These are phyloP conservation scores for Yamadazyma friedrichii DNA, from an alignment of 1,139 yeast species.

Conservation along the genomic window DNA sequence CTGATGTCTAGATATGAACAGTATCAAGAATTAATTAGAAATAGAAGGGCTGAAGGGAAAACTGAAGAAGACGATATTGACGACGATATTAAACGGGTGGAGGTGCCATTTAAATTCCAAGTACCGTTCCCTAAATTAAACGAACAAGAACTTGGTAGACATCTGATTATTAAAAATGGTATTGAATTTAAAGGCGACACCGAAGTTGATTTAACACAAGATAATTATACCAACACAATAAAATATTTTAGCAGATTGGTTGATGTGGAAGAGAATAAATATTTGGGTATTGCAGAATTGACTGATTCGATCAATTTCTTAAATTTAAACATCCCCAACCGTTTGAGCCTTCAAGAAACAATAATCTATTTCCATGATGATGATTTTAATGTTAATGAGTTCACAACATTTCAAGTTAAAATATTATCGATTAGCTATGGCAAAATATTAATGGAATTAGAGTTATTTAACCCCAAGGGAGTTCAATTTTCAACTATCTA, in stretches of 20 bases:
- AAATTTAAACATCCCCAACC: slow-evolving; percentile 7
- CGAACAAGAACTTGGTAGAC: not conserved
- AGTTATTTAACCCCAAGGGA: slow-evolving; percentile 52
- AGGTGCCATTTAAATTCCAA: slow-evolving; percentile 33
- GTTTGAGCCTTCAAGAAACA: slow-evolving; percentile 47
- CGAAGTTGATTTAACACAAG: slow-evolving; percentile 5
- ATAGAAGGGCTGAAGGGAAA: slow-evolving; percentile 15
- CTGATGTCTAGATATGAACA: slow-evolving; percentile 25
- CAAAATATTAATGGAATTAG: slow-evolving; percentile 59
- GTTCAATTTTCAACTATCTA: slow-evolving; percentile 60
- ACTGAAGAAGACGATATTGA: slow-evolving; percentile 23
- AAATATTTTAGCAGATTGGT: slow-evolving; percentile 9
- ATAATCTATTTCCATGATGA: slow-evolving; percentile 64
- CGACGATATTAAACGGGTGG: slow-evolving; percentile 18
- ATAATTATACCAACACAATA: slow-evolving; percentile 9
- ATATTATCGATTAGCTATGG: slow-evolving; percentile 54
- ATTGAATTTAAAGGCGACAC: slow-evolving; percentile 9
- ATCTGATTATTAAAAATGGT: slow-evolving; percentile 31
- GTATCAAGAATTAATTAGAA: slow-evolving; percentile 17
- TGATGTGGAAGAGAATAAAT: slow-evolving; percentile 15
- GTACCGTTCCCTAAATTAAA: slow-evolving; percentile 31
- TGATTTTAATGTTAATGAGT: slow-evolving; percentile 51
- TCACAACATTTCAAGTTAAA: slow-evolving; percentile 52
- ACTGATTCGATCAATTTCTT: slow-evolving; percentile 42
- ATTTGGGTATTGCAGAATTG: slow-evolving; percentile 60